Conservation (phyloP, 2,329 filamentous ascomycete genomes). For the Aphanocladium album region DNA sequence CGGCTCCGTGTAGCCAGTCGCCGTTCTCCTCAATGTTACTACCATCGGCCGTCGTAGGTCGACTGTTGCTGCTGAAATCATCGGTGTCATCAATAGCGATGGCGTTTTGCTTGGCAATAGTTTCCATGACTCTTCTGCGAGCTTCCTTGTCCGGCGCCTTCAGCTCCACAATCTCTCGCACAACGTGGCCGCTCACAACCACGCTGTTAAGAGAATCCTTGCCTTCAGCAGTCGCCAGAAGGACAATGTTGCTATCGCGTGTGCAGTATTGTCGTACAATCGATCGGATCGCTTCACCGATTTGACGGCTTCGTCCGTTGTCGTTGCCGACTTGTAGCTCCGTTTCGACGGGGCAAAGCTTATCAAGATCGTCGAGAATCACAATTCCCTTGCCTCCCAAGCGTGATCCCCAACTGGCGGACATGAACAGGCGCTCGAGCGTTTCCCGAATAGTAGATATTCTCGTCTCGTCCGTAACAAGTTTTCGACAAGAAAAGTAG, state of each 20-base stretch:
- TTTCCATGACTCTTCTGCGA: conserved; percentile 75
- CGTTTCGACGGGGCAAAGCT: conserved; percentile 86
- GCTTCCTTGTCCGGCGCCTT: conserved; percentile 93
- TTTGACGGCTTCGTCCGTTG: conserved; percentile 85
- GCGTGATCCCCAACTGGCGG: conserved; percentile 84
- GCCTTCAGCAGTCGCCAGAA: conserved; percentile 85
- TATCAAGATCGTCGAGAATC: conserved; percentile 88
- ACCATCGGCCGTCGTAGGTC: conserved; percentile 53
- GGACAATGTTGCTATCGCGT: conserved; percentile 71
- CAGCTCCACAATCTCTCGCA: conserved; percentile 82
- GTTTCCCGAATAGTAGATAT: conserved; percentile 89
- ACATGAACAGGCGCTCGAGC: conserved; percentile 76
- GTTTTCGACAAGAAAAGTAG: conserved; percentile 80
- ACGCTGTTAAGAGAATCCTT: conserved; percentile 92
- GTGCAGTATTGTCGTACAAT: conserved; percentile 81
- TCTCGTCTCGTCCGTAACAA: conserved; percentile 86
- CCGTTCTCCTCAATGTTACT: conserved; percentile 50
- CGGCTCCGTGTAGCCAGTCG: conserved; percentile 73
- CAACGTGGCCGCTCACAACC: conserved; percentile 84
- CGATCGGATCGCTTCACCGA: conserved; percentile 82
- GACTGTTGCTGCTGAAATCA: conserved; percentile 42
- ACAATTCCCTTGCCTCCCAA: conserved; percentile 79
- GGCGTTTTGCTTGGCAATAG: conserved; percentile 59
- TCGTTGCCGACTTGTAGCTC: conserved; percentile 92
- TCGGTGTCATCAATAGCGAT: conserved; percentile 33